These are phyloP conservation scores for Achaetomium macrosporum DNA, from an alignment of 2,329 filamentous ascomycete species.

Conservation along the genomic window DNA sequence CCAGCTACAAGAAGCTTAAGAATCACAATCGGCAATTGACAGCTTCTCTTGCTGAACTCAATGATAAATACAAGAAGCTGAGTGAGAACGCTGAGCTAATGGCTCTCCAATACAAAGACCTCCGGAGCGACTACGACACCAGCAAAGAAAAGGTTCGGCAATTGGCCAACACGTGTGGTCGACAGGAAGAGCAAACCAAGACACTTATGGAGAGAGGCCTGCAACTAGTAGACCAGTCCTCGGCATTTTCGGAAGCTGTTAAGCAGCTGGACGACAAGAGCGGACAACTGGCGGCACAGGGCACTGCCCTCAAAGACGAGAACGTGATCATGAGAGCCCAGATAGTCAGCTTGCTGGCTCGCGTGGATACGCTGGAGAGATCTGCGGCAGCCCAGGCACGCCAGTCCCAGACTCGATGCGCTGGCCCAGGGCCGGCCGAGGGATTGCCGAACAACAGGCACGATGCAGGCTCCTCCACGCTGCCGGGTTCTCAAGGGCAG, in stretches of 20 bases:
- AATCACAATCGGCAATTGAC: background rate
- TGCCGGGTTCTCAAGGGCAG: no score
- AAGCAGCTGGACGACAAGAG: background rate
- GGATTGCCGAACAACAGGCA: no score
- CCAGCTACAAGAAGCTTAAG: slow-evolving; percentile 2
- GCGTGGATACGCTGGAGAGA: slow-evolving; percentile 1
- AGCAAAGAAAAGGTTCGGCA: background rate
- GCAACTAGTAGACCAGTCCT: background rate
- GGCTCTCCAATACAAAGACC: background rate
- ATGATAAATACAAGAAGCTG: background rate
- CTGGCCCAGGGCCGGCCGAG: no score
- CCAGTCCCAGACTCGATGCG: no score
- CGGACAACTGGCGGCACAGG: background rate
- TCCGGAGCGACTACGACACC: background rate
- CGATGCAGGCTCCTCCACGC: no score
- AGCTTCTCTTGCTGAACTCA: background rate
- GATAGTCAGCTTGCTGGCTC: background rate
- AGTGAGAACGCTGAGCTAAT: slow-evolving; percentile 2
- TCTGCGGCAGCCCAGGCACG: background rate
- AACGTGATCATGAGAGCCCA: slow-evolving; percentile 2
- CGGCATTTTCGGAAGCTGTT: background rate
- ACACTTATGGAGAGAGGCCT: background rate
- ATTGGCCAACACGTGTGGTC: background rate
- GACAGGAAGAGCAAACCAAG: background rate
- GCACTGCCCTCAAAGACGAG: slow-evolving; percentile 5